phyloP scores from a whole-genome alignment of 306 rosid genomes.

The Sicyos edulis region DNA sequence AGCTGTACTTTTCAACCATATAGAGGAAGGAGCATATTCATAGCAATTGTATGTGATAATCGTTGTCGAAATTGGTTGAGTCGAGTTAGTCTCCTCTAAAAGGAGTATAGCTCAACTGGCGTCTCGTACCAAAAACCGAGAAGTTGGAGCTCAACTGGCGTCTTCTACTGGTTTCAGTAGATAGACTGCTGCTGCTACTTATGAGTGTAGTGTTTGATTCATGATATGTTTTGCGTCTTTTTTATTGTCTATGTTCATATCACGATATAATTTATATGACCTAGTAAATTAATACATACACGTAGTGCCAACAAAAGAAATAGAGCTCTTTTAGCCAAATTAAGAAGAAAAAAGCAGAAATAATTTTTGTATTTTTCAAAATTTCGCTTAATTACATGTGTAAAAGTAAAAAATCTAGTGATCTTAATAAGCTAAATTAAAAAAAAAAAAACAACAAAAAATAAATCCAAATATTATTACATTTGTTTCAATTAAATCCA shows the following conservation, averaged over 20 bases:
- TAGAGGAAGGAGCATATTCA: neutral
- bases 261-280: neutral
- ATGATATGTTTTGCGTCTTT: neutral
- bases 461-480: no score
- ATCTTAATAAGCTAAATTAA: no score
- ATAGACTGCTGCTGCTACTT: neutral
- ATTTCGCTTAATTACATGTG: no score
- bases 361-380: no score
- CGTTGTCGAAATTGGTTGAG: neutral
- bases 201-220: neutral
- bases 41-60: neutral
- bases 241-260: neutral
- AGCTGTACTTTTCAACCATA: neutral
- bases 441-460: no score
- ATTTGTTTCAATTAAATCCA: no score
- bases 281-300: neutral
- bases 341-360: no score
- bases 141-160: no score
- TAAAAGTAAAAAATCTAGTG: no score
- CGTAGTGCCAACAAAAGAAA: neutral
- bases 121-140: no score
- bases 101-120: no score
- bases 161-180: neutral
- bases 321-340: no score
- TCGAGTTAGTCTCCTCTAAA: slow-evolving; percentile 7